Base-by-base conservation (phyloP, 2,329 filamentous ascomycete genomes). In the Pseudogymnoascus sp. region DNA sequence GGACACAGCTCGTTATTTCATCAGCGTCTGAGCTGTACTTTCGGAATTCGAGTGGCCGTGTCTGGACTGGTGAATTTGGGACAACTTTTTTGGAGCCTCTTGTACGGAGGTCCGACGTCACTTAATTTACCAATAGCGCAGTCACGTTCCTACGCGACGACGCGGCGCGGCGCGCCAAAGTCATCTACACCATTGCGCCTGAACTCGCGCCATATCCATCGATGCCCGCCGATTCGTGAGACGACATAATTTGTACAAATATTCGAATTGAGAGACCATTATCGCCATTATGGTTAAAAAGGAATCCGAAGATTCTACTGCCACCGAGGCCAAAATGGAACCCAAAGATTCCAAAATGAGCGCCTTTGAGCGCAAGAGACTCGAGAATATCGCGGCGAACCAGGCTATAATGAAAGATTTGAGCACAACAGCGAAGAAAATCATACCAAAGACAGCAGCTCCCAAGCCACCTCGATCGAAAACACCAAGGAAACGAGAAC, bases 341-440 rank as follows among this genome's bases (percentile, higher is more conserved):
- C 66, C 79, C 42, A 75, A 75, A 12, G 71, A 82, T 70, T 73
- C 77, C 31, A 83, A 83, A 37, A 78, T 96, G 69, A 96, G 90
- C 75, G 90, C 91, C 40, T 97, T 96, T 75, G 93, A 96, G 79
- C 87, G 88, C 70, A 87, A 90, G 68, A 84, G 93, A 0, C 84
- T 91, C 14, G 91, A 92, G 65, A 96, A 96, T 68, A 96, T 96
- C 42, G 90, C 88, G 0, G 87, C 90, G 62, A 95, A 96, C 69
- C 88, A 93, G 75, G 90, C 88, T 73, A 81, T 96, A 0, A 77
- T 97, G 0, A 89, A 89, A 65, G 88, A 92, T 65, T 83, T 96
- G 1, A 88, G 89, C 1, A 84, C 85, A 1, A 83, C 88, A 0
- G 86, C 90, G 0, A 88, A 88, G 21, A 86, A 84, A 60, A 81